A percentile compares a stretch with the other conserved stretches of the same genome.
phyloP scores from a whole-genome alignment of 106 monocot species.

The Platanthera zijinensis region DNA sequence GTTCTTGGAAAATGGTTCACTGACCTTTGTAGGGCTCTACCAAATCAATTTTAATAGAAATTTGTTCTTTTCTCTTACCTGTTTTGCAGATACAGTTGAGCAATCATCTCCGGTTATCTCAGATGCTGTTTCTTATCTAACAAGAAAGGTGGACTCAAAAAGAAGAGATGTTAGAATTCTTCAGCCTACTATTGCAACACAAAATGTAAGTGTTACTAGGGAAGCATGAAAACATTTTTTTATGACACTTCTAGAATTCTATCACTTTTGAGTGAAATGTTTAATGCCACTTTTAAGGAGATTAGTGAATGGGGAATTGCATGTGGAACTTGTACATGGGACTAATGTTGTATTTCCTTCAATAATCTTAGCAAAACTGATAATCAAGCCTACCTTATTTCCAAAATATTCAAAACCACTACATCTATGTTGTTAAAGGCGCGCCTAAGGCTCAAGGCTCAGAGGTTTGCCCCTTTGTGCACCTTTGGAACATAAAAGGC shows the following conservation, averaged over 20 bases:
- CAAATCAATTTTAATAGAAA: not conserved
- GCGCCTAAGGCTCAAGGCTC: too few species aligned
- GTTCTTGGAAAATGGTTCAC: not conserved
- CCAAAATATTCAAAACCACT: not conserved
- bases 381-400: not conserved
- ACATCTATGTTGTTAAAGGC: too few species aligned
- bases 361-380: not conserved
- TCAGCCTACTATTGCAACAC: constrained; percentile 95
- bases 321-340: not conserved
- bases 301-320: not conserved
- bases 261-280: not conserved
- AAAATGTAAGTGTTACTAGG: constrained; percentile 47
- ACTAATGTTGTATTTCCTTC: not conserved
- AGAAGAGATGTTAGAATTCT: constrained; percentile 80
- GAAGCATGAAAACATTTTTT: not conserved
- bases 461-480: too few species aligned
- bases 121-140: constrained; percentile 80
- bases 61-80: not conserved
- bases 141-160: constrained; percentile 78
- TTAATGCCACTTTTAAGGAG: not conserved
- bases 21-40: not conserved
- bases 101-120: constrained; percentile 48
- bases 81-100: constrained; percentile 42
- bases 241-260: not conserved
- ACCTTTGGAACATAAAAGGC: too few species aligned